Conservation (phyloP, 345 rosid genomes). For the Brassica cretica region DNA sequence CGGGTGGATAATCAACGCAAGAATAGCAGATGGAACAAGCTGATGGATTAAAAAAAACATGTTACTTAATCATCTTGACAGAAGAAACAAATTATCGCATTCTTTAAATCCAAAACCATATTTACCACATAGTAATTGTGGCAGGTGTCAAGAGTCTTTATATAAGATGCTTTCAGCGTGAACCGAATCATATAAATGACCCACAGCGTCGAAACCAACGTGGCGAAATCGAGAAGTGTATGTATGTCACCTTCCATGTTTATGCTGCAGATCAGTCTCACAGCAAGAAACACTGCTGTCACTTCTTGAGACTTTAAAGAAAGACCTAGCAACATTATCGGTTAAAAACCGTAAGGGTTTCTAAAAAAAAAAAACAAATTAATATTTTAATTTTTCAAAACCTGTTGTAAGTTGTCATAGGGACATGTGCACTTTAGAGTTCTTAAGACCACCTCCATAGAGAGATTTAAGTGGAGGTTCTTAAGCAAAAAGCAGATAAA, state of each 20-base stretch:
- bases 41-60: conserved; percentile 17
- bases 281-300: conserved; percentile 65
- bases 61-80: background rate
- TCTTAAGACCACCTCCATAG: too few relatives aligned
- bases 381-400: too few relatives aligned
- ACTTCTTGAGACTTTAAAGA: conserved; percentile 76
- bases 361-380: too few relatives aligned
- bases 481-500: too few relatives aligned
- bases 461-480: too few relatives aligned
- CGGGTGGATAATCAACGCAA: conserved; percentile 62
- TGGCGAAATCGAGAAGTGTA: conserved; percentile 60
- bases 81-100: background rate
- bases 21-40: conserved; percentile 63
- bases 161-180: conserved; percentile 69
- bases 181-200: conserved; percentile 68
- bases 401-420: too few relatives aligned
- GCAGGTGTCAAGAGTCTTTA: conserved; percentile 60
- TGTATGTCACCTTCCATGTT: conserved; percentile 57
- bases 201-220: conserved; percentile 63
- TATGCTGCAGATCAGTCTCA: conserved; percentile 52
- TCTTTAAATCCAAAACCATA: background rate
- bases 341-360: too few relatives aligned
- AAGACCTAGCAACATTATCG: too few relatives aligned
- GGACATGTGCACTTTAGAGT: too few relatives aligned
- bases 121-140: conserved; percentile 55